phyloP scores from a whole-genome alignment of 768 basidiomycete species.

The Mycena olivaceomarginata region DNA sequence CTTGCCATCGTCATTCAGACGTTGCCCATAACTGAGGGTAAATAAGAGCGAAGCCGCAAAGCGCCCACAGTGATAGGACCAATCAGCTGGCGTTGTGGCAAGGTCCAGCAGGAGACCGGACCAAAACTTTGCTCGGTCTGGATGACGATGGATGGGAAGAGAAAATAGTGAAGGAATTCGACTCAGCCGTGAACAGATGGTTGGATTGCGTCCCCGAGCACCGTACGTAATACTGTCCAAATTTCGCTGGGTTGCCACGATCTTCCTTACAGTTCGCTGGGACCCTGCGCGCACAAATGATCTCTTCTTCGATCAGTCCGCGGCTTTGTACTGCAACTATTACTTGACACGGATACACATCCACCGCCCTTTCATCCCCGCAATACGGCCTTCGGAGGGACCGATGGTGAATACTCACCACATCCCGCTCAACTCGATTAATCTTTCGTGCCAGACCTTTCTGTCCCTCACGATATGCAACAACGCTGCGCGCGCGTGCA shows the following conservation, averaged over 20 bases:
- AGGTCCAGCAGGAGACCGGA: constrained; percentile 8
- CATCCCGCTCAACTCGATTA: too few relatives aligned
- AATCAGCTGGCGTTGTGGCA: background rate
- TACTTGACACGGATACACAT: constrained; percentile 71
- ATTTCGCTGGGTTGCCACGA: too few relatives aligned
- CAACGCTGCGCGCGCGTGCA: constrained; percentile 77
- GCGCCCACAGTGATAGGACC: background rate
- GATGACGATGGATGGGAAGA: constrained; percentile 20
- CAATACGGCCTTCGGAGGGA: constrained; percentile 61
- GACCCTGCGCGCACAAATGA: constrained; percentile 60
- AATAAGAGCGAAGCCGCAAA: background rate
- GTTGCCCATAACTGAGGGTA: background rate
- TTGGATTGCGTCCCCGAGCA: constrained; percentile 69
- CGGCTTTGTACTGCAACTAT: constrained; percentile 65
- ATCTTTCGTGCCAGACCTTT: constrained; percentile 49
- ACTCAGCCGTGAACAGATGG: constrained; percentile 71
- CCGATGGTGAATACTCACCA: constrained; percentile 46
- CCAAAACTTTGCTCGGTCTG: constrained; percentile 15
- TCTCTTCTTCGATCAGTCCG: constrained; percentile 55
- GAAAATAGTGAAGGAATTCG: constrained; percentile 41
- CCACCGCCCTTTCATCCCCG: constrained; percentile 79
- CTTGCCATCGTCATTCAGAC: background rate
- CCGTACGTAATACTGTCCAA: constrained; percentile 47
- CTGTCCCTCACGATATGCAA: constrained; percentile 82
- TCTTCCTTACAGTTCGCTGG: constrained; percentile 62